Evolutionary conservation across 345 rosid species (phyloP), one percentile per base, ranked within the genome.

Genomic region (Excoecaria agallocha): DNA sequence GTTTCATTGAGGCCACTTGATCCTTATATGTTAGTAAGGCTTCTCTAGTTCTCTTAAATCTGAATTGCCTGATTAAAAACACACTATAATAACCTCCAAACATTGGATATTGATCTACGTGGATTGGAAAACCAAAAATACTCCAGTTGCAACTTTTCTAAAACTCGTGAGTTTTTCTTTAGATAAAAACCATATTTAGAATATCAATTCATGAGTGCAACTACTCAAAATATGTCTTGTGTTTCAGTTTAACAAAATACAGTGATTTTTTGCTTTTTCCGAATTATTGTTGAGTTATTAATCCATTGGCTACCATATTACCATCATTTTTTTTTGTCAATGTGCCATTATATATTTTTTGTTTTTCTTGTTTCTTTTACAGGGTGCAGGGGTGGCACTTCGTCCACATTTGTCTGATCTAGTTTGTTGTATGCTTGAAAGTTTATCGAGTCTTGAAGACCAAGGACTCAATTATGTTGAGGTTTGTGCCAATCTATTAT

Each of bases 401-500:
- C 94, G 97, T 78, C 93, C 97, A 64, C 95, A 94, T 84, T 73
- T 92, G 76, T 76, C 98, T 25, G 93, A 94, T 80, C 82, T 94
- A 79, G 95, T 94, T 67, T 94, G 95, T 69, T 94, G 98, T 87
- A 94, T 92, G 98, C 87, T 94, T 85, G 98, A 94, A 89, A 89
- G 98, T 83, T 89, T 94, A 80, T 92, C 98, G 73, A 92, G 97
- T 84, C 95, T 94, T 80, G 98, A 94, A 86, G 97, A 94, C 80
- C 98, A 92, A 86, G 88, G 93, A 75, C 98, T 94, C 76, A 94
- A 94, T 85, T 92, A 94, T 76, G 93, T 92, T 68, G 98, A 92
- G 98, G 98, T 94, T 78, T 81, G 77, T 69, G 66, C 54, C 19
- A 15, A 20, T 66, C 48, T 10, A 76, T 74, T 74, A 41, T 78